Conservation (phyloP, 2,329 filamentous ascomycete genomes). For the Colletotrichum orbiculare region DNA sequence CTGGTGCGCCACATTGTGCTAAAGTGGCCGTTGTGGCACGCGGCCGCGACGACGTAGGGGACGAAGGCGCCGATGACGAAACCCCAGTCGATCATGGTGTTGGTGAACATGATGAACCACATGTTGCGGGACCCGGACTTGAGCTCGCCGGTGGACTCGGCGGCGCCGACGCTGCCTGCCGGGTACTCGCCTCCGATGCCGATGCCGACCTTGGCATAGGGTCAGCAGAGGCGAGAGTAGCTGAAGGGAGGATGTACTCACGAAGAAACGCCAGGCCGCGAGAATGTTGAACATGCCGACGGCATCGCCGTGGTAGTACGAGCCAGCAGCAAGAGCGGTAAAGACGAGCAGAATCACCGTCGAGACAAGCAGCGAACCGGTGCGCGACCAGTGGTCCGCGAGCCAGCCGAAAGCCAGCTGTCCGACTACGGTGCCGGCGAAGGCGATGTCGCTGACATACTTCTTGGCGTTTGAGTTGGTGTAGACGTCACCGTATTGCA, state of each 20-base stretch:
- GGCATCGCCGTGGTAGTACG: conserved; percentile 77
- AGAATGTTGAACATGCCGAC: conserved; percentile 80
- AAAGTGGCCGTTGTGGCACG: conserved; percentile 69
- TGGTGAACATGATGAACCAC: conserved; percentile 93
- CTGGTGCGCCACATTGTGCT: conserved; percentile 84
- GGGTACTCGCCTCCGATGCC: conserved; percentile 73
- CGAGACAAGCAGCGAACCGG: conserved; percentile 82
- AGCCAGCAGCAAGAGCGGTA: conserved; percentile 80
- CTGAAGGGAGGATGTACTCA: conserved; percentile 51
- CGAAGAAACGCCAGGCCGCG: conserved; percentile 86
- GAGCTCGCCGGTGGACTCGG: conserved; percentile 86
- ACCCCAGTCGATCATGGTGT: conserved; percentile 85
- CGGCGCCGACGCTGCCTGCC: conserved; percentile 84
- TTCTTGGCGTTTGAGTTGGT: conserved; percentile 73
- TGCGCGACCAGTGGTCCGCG: conserved; percentile 86
- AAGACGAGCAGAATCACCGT: conserved; percentile 89
- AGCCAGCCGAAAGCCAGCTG: conserved; percentile 85
- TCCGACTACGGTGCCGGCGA: conserved; percentile 86
- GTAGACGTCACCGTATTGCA: conserved; percentile 78
- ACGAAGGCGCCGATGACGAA: conserved; percentile 75
- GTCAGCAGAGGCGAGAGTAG: not conserved
- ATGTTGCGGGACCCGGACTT: conserved; percentile 84
- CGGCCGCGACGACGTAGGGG: conserved; percentile 64
- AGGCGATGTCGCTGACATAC: conserved; percentile 85
- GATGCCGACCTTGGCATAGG: conserved; percentile 26